Evolutionary conservation across 805 yeast species (phyloP), one percentile per base, ranked within the genome.

Genomic region (Dipodascus albidus): DNA sequence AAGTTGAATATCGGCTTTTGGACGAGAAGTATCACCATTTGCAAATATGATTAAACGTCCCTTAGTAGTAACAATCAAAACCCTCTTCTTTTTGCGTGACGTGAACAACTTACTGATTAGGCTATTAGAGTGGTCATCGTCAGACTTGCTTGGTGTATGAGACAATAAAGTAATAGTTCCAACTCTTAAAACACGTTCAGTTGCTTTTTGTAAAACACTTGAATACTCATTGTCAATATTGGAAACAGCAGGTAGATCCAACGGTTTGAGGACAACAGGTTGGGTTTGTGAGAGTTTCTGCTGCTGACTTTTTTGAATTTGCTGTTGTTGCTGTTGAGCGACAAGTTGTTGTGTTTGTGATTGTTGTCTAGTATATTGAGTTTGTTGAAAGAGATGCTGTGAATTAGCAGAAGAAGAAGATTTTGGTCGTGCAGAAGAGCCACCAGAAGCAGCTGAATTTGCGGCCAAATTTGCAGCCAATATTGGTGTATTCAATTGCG

Each of bases 171-270:
- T 38, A 2, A 74, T 75, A 2, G 70, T 67, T 1, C 80, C 81
- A 9, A 74, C 58, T 52, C 70, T 70, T 52, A 77, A 55, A 3
- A 79, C 68, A 48, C 82, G 68, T 62, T 79, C 83, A 41, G 74
- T 74, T 6, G 70, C 65, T 51, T 72, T 70, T 15, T 60, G 61
- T 50, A 79, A 67, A 52, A 72, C 67, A 23, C 61, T 60, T 9
- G 70, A 65, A 78, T 79, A 79, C 22, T 80, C 80, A 3, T 69
- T 64, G 56, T 79, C 83, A 1, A 75, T 57, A 9, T 73, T 62
- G 0, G 76, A 66, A 14, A 70, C 57, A 1, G 80, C 78, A 6
- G 74, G 70, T 2, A 73, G 70, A 15, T 70, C 74, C 2, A 59
- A 54, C 38, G 38, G 42, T 59, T 71, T 52, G 3, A 72, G 62